phyloP scores from a whole-genome alignment of 495 filamentous ascomycete genomes.

The Aspergillus affinis region DNA sequence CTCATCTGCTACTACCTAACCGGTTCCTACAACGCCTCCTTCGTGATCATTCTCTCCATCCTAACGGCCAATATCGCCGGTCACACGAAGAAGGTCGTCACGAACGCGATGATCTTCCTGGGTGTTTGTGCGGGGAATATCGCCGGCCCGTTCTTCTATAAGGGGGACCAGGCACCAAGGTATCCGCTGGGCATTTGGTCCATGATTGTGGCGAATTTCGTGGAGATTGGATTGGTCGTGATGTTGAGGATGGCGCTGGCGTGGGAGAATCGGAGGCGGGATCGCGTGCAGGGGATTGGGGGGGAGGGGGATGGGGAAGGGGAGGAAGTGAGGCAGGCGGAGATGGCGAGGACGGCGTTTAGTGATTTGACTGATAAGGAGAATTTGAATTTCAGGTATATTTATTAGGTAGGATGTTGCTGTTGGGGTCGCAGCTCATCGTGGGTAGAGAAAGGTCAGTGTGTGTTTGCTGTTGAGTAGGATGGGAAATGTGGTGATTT shows the following conservation, averaged over 20 bases:
- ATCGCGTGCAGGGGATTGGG: constrained; percentile 29
- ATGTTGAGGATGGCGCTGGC: constrained; percentile 36
- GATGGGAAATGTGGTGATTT: neutral
- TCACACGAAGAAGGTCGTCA: constrained; percentile 59
- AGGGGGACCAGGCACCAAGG: constrained; percentile 42
- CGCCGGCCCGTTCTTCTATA: constrained; percentile 58
- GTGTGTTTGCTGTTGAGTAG: neutral
- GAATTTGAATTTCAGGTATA: constrained; percentile 43
- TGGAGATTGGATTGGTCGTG: constrained; percentile 43
- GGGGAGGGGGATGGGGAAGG: constrained; percentile 15
- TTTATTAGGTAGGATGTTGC: too few species aligned
- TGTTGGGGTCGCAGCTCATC: too few species aligned
- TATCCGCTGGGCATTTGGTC: constrained; percentile 55
- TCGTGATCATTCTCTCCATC: constrained; percentile 55
- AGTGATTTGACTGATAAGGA: constrained; percentile 55
- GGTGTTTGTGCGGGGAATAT: constrained; percentile 48
- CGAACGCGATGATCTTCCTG: constrained; percentile 52
- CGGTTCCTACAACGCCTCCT: constrained; percentile 58
- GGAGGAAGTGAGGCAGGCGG: constrained; percentile 24
- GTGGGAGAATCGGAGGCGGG: constrained; percentile 50
- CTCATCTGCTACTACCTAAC: constrained; percentile 53
- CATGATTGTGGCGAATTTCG: constrained; percentile 52
- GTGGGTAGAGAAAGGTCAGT: too few species aligned
- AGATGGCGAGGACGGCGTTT: constrained; percentile 51
- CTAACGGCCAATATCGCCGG: constrained; percentile 53